phyloP scores from a whole-genome alignment of 2,329 filamentous ascomycete species.

The Neonectria punicea region DNA sequence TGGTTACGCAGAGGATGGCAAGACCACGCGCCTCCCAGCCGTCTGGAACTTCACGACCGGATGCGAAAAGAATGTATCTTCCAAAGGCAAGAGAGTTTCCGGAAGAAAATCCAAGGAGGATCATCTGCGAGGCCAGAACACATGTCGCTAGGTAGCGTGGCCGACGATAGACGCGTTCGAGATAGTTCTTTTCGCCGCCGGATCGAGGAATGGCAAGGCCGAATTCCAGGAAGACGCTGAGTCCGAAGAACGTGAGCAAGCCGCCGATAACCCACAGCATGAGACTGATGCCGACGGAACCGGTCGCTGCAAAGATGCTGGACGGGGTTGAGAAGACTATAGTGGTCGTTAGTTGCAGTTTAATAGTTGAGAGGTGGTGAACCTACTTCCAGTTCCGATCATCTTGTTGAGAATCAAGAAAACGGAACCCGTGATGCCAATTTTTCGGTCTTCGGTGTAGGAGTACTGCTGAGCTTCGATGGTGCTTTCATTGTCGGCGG shows the following conservation, averaged over 20 bases:
- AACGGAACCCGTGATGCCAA: constrained; percentile 62
- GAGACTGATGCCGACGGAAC: constrained; percentile 57
- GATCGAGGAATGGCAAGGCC: constrained; percentile 70
- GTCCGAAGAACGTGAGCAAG: constrained; percentile 66
- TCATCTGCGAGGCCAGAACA: constrained; percentile 69
- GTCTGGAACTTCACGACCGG: constrained; percentile 58
- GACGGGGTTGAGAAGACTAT: constrained; percentile 66
- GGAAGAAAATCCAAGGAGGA: constrained; percentile 69
- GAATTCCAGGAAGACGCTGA: constrained; percentile 72
- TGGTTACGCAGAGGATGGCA: constrained; percentile 63
- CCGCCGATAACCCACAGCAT: constrained; percentile 52
- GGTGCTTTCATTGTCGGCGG: constrained; percentile 35
- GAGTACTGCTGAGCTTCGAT: constrained; percentile 55
- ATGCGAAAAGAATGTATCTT: constrained; percentile 66
- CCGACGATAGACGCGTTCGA: constrained; percentile 69
- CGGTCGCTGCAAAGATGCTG: constrained; percentile 61
- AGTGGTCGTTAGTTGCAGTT: background rate
- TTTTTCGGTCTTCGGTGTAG: constrained; percentile 57
- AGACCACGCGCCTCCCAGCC: constrained; percentile 69
- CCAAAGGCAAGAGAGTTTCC: constrained; percentile 69
- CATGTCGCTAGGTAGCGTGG: constrained; percentile 69
- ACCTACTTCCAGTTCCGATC: constrained; percentile 67
- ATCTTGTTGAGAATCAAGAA: constrained; percentile 69
- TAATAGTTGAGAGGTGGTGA: background rate
- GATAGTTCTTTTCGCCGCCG: constrained; percentile 74